Conservation (phyloP, 75 land plant species). For the Larix kaempferi region DNA sequence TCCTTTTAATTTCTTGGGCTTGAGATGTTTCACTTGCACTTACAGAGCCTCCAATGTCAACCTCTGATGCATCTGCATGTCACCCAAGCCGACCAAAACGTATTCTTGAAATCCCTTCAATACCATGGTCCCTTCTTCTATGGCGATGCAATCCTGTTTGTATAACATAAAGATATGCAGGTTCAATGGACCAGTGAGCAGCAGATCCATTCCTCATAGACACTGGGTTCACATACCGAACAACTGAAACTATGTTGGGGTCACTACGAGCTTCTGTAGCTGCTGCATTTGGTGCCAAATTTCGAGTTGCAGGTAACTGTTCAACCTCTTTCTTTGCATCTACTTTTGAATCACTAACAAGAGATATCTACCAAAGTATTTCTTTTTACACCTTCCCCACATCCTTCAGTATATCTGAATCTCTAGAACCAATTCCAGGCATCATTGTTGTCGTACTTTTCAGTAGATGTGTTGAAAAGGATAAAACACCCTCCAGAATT, state of each 20-base stretch:
- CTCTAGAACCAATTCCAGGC: slow-evolving; percentile 67
- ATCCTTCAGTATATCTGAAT: slow-evolving; percentile 73
- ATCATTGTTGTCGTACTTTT: slow-evolving; percentile 66
- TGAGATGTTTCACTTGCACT: slow-evolving; percentile 38
- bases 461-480: slow-evolving; percentile 63
- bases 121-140: slow-evolving; percentile 47
- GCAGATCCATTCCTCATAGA: slow-evolving; percentile 53
- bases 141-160: slow-evolving; percentile 51
- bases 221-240: slow-evolving; percentile 66
- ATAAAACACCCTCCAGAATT: slow-evolving; percentile 69
- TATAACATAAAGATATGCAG: slow-evolving; percentile 61
- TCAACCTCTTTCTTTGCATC: slow-evolving; percentile 60
- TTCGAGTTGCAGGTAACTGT: slow-evolving; percentile 28
- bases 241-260: slow-evolving; percentile 30
- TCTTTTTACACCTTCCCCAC: slow-evolving; percentile 68
- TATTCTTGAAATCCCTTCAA: slow-evolving; percentile 52
- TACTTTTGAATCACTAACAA: slow-evolving; percentile 54
- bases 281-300: slow-evolving; percentile 21
- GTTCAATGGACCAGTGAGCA: slow-evolving; percentile 61
- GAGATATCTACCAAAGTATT: slow-evolving; percentile 83
- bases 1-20: slow-evolving; percentile 61
- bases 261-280: slow-evolving; percentile 70
- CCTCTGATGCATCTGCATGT: slow-evolving; percentile 50
- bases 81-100: slow-evolving; percentile 70
- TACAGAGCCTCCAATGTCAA: slow-evolving; percentile 40